phyloP scores from a whole-genome alignment of 306 rosid genomes.

The Glycine latifolia region DNA sequence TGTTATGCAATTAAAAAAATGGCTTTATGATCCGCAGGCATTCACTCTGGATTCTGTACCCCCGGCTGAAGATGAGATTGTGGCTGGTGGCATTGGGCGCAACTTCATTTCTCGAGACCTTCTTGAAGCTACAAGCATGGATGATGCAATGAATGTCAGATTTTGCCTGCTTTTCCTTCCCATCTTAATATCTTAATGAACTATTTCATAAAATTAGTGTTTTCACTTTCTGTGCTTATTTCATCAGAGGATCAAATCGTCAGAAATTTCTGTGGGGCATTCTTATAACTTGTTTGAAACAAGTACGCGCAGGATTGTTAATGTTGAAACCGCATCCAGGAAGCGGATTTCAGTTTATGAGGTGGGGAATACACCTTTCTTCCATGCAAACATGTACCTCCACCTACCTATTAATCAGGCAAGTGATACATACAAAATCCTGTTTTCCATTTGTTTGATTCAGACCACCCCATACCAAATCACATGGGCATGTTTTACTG shows the following conservation, averaged over 20 bases:
- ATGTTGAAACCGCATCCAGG: constrained; percentile 81
- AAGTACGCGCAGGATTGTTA: constrained; percentile 63
- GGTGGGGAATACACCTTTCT: constrained; percentile 70
- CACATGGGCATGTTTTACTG: constrained; percentile 5
- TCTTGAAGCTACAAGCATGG: constrained; percentile 80
- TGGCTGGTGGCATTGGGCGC: constrained; percentile 74
- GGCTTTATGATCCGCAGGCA: constrained; percentile 52
- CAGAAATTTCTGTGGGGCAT: constrained; percentile 67
- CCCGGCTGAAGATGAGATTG: constrained; percentile 69
- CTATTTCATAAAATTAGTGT: neutral
- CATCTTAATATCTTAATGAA: constrained; percentile 10
- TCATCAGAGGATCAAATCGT: constrained; percentile 69
- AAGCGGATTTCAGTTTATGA: constrained; percentile 65
- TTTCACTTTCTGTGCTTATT: constrained; percentile 37
- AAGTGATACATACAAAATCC: constrained; percentile 21
- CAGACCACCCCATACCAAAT: neutral
- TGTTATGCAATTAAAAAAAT: neutral
- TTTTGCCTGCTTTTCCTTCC: constrained; percentile 31
- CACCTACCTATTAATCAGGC: constrained; percentile 78
- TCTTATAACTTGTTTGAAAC: constrained; percentile 75
- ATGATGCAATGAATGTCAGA: constrained; percentile 69
- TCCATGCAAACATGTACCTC: constrained; percentile 81
- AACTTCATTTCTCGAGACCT: constrained; percentile 82
- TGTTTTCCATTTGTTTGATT: constrained; percentile 4
- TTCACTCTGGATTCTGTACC: constrained; percentile 84